Base-by-base conservation (phyloP, 2,329 filamentous ascomycete species). In the Ramularia endophylla region DNA sequence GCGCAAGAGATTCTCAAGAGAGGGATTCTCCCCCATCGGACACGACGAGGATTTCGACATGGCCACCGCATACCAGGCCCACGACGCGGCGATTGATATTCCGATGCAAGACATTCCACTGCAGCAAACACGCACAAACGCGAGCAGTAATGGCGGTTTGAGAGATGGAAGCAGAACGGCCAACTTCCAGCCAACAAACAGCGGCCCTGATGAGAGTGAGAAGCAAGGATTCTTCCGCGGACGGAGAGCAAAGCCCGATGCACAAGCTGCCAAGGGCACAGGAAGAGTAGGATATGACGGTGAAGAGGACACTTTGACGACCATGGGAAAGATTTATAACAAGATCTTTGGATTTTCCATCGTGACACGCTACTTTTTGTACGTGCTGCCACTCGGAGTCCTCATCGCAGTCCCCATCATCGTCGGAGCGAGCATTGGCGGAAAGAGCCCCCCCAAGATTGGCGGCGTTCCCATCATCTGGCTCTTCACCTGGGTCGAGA, bases 401-500 rank as follows among this genome's bases (percentile, higher is more conserved):
- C 51, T 75, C n/a, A 69, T 83, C 42, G 77, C 78, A 2, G 67
- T 82, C 29, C 79, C 79, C 5, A 81, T 83, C 49, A 74, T 82
- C 44, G 64, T 81, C 12, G 76, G 77, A n/a, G 73, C 73, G 5
- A 75, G 73, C 0, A 69, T 56, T 27, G 67, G 71, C 20, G 55
- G 58, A 22, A 38, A 49, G 32, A 36, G 16, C 31, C 30, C 45
- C 8, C 70, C 71, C 6, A 66, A 61, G 19, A 75, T 81, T 47
- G 75, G 73, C 12, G 72, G 72, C 16, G 76, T 81, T 4, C 63
- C 69, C 6, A 67, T 80, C 29, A 66, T 73, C 39, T 79, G 74
- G 70, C 77, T 83, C 62, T 83, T 80, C 63, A 70, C 72, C 13
- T 83, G 79, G 79, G 65, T 82, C 27, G 78, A 81, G 58, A 70